phyloP scores from a whole-genome alignment of 495 filamentous ascomycete species.

The Talaromyces stipitatus region DNA sequence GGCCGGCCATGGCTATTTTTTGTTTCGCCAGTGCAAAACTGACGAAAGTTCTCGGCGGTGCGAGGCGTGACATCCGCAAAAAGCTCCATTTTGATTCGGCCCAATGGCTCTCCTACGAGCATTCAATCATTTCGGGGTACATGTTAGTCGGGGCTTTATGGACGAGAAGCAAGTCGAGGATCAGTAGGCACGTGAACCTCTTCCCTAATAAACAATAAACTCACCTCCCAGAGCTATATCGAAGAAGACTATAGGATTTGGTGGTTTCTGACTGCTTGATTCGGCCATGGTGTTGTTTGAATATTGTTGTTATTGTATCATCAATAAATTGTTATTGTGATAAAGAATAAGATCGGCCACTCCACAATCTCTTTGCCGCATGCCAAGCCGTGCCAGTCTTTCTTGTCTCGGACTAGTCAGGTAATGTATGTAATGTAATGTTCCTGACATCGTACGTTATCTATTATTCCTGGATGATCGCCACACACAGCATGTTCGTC shows the following conservation, averaged over 20 bases:
- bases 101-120: constrained; percentile 71
- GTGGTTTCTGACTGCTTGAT: not conserved
- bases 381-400: not conserved
- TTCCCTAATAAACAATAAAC: constrained; percentile 20
- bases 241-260: constrained; percentile 77
- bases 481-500: no score
- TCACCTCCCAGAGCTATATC: constrained; percentile 87
- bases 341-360: no score
- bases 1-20: constrained; percentile 75
- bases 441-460: not conserved
- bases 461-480: no score
- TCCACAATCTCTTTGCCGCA: not conserved
- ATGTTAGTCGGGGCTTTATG: not conserved
- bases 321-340: not conserved
- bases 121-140: not conserved
- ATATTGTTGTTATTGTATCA: not conserved
- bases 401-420: not conserved
- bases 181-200: not conserved
- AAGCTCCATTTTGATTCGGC: constrained; percentile 89
- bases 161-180: no score
- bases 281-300: not conserved
- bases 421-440: not conserved
- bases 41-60: constrained; percentile 94
- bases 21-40: constrained; percentile 91
- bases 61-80: constrained; percentile 76